These are phyloP conservation scores for Malassezia obtusa DNA, from an alignment of 1,284 basidiomycete species.

Conservation along the genomic window DNA sequence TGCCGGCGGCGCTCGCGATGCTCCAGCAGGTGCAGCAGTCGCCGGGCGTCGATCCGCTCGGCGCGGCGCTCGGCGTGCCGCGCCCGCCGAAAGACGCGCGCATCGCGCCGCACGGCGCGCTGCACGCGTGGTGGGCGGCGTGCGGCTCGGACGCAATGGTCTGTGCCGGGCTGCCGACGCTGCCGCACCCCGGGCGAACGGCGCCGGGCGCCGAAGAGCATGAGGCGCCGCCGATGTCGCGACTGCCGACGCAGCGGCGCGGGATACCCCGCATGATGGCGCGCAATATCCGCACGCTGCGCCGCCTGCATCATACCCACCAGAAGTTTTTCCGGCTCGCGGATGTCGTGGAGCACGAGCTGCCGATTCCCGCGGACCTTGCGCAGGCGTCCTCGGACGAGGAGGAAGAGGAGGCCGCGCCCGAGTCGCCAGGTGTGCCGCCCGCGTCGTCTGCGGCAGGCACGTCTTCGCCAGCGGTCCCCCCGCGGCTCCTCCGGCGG, in stretches of 20 bases:
- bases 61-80: background rate
- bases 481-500: slow-evolving; percentile 11
- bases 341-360: slow-evolving; percentile 34
- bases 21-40: background rate
- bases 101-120: background rate
- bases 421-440: background rate
- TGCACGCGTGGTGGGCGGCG: slow-evolving; percentile 28
- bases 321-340: slow-evolving; percentile 34
- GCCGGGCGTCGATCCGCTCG: slow-evolving; percentile 4
- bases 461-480: too few species aligned
- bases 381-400: slow-evolving; percentile 29
- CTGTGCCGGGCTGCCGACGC: slow-evolving; percentile 21
- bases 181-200: slow-evolving; percentile 12
- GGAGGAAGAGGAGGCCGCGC: background rate
- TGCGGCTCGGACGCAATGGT: slow-evolving; percentile 26
- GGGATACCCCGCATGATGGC: slow-evolving; percentile 29
- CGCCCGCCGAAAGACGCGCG: background rate
- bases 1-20: background rate
- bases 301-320: slow-evolving; percentile 37
- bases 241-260: slow-evolving; percentile 21
- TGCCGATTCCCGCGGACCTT: slow-evolving; percentile 37
- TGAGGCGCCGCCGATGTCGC: background rate
- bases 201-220: background rate
- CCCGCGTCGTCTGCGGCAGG: too few species aligned
- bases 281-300: slow-evolving; percentile 35